Conservation (phyloP, 1,284 basidiomycete genomes). For the Fomitiporia mediterranea region DNA sequence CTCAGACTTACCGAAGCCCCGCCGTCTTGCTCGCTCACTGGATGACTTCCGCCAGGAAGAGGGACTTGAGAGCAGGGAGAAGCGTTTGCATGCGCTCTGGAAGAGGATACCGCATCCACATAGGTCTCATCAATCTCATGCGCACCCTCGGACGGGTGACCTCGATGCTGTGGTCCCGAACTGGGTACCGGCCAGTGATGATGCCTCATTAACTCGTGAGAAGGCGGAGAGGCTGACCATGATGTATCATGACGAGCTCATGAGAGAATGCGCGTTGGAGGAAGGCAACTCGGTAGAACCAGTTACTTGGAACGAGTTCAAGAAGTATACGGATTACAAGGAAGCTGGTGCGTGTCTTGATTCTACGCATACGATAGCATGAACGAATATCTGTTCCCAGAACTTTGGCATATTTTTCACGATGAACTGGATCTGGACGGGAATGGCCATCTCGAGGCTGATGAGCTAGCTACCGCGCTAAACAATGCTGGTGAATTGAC, state of each 20-base stretch:
- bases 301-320: constrained; percentile 77
- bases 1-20: constrained; percentile 43
- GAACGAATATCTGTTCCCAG: constrained; percentile 37
- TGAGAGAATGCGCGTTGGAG: constrained; percentile 54
- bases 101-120: constrained; percentile 41
- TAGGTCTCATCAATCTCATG: constrained; percentile 23
- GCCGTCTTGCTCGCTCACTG: constrained; percentile 44
- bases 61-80: constrained; percentile 54
- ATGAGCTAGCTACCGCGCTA: constrained; percentile 68
- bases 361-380: constrained; percentile 9
- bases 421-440: constrained; percentile 82
- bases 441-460: constrained; percentile 74
- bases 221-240: constrained; percentile 62
- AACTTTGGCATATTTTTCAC: constrained; percentile 88
- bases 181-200: constrained; percentile 27
- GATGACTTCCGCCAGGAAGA: constrained; percentile 61
- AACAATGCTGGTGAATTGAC: constrained; percentile 62
- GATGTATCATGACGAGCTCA: constrained; percentile 77
- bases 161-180: constrained; percentile 30
- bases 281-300: constrained; percentile 36
- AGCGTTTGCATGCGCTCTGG: constrained; percentile 58
- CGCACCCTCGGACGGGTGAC: constrained; percentile 21
- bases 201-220: constrained; percentile 53
- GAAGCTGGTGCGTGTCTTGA: constrained; percentile 57
- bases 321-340: constrained; percentile 70